Conservation (phyloP, 2,329 filamentous ascomycete species). For the Claviceps monticola region DNA sequence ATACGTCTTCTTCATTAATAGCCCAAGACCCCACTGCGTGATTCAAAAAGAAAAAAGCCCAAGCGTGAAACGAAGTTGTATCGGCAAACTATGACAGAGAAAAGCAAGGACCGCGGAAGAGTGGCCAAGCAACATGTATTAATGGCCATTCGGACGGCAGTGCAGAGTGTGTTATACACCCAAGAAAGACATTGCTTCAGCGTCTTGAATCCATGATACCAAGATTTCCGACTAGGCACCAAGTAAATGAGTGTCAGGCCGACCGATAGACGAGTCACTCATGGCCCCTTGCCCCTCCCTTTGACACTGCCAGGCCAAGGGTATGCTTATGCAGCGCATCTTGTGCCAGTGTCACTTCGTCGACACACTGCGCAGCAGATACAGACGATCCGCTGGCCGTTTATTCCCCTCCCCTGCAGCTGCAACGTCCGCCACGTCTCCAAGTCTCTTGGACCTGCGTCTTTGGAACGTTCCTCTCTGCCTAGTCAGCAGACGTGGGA, state of each 20-base stretch:
- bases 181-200: neutral
- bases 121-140: neutral
- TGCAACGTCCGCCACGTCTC: too few species aligned
- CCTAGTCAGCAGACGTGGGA: too few species aligned
- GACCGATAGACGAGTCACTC: neutral
- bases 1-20: neutral
- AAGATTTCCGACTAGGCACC: neutral
- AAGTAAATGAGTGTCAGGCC: neutral
- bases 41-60: conserved; percentile 1
- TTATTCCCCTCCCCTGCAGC: too few species aligned
- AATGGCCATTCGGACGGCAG: neutral
- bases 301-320: neutral
- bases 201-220: neutral
- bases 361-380: neutral
- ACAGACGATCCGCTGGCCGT: neutral
- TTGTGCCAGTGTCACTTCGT: conserved; percentile 1
- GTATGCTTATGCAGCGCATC: neutral
- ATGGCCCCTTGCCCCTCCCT: neutral
- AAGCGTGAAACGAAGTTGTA: neutral
- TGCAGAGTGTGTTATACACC: neutral
- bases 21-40: neutral
- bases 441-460: too few species aligned
- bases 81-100: neutral
- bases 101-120: neutral
- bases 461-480: too few species aligned